Evolutionary conservation across 805 yeast genomes (phyloP), one percentile per base, ranked within the genome.

Genomic region (Candida andamanensis): DNA sequence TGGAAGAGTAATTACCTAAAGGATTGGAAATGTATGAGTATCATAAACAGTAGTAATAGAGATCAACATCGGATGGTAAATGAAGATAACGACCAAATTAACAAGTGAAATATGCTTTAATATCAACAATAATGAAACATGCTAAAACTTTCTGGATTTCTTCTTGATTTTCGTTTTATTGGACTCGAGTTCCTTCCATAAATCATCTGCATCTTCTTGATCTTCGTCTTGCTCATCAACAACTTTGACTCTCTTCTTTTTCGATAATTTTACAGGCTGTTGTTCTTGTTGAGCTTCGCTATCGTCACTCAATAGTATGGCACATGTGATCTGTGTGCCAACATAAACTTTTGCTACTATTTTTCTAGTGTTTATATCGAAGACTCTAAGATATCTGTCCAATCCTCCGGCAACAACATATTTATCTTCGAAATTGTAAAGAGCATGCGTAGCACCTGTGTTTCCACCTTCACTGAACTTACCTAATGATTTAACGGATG

Each of bases 21-120:
- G 47, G 85, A 84, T 49, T 92, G 87, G 72, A 86, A 82, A 58
- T 87, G 96, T 54, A 78, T 90, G 77, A 85, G 95, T 40, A 89
- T 86, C 10, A 55, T 45, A 29, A 52, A 50, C 35, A 50, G 54
- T 15, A 49, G 54, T 24, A 51, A 51, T 37, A 41, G 54, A 26
- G 47, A 51, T 18, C 52, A 44, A 12, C 46, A 42, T 29, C 37
- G 56, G 29, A 36, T 32, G 14, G 44, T 41, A 10, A 41, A 46
- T 23, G 39, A 40, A 21, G 47, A 43, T 8, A 11, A 19, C n/a
- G n/a, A n/a, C n/a, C n/a, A n/a, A n/a, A n/a, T n/a, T n/a, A n/a
- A n/a, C n/a, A n/a, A n/a, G n/a, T n/a, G n/a, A n/a, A n/a, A n/a
- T n/a, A n/a, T n/a, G n/a, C n/a, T n/a, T n/a, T n/a, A n/a, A n/a